Base-by-base conservation (phyloP, 176 grass and related monocot species). In the Oryza glaberrima region DNA sequence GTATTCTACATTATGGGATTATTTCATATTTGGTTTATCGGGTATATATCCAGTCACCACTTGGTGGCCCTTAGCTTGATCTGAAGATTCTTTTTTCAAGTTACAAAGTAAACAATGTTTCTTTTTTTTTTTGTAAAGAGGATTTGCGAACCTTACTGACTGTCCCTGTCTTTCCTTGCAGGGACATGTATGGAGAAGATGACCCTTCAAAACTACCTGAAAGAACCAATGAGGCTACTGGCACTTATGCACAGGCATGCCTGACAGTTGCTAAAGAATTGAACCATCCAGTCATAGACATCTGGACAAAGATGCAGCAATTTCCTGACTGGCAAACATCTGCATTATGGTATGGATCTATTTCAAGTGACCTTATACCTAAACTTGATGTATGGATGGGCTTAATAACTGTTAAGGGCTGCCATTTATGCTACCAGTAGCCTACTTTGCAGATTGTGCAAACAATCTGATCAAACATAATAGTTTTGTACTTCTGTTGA, bases 191-290 rank as follows among this genome's bases (percentile, higher is more conserved):
- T 66, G 90, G 87, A 86, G 83, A 84, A 38, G 78, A 95, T 60
- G 73, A 70, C 5, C 44, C 80, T 70, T 88, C 83, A 19, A 88
- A 80, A 32, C 77, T 87, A 52, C 77, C 96, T 30, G 93, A 99
- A 88, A 92, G 96, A 67, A 99, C 88, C 52, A 99, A 99, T 61
- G 91, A 94, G 78, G 88, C 91, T 92, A 91, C 96, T 81, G 90
- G 91, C 45, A 44, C 79, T 78, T 99, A 88, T 77, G 96, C 91
- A 61, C 92, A 94, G 14, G 93, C 88, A 56, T 99, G 91, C 84
- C 63, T 90, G 44, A 26, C 77, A 76, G 87, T 99, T 82, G 96
- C 86, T 54, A 90, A 92, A 83, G 90, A 99, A 79, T 69, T 87
- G 64, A 72, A 58, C 20, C 63, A 72, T 79, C 93, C 93, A 16